Base-by-base conservation (phyloP, 73 alveolate genomes). In the Paramecium pentaurelia region DNA sequence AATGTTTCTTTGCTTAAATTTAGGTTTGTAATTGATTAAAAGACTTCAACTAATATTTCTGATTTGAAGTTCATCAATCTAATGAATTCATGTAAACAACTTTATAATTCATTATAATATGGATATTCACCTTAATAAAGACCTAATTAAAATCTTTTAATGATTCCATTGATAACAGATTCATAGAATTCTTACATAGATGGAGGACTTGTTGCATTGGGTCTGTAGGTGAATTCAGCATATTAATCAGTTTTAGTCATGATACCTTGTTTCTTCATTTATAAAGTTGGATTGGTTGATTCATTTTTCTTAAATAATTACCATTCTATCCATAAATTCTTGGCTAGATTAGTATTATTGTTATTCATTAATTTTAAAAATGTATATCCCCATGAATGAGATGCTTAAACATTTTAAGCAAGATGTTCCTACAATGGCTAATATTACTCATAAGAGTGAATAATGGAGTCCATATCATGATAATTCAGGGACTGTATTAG, bases 311-410 rank as follows among this genome's bases (percentile, higher is more conserved):
- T 89, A 60, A 89, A 89, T 40, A 89, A 83, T 51, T 71, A 47
- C 94, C 94, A 89, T 20, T 89, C 94, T 7, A 34, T 88, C 94
- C 94, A 89, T 89, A 89, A 89, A 89, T 89, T 71, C 75, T 89
- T 83, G 18, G 88, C 84, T 64, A 64, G 88, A 75, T 42, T 75
- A 75, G 58, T 75, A 38, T 75, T 75, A 75, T 38, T 75, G 60
- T 75, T 38, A 75, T 38, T 75, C 58, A 38, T 75, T 75, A 75
- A 75, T 38, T 38, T 75, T 38, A 75, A 75, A 75, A 36, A 75
- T 75, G 88, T 75, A 75, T 75, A 38, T 75, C 68, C 88, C 88
- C 38, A 25, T 38, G 36, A 75, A 75, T 75, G 60, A 42, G 22
- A 42, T 75, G 60, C 18, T 36, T 6, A 75, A 75, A 6, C 88